Percentiles rank a stretch among this genome's conserved stretches.
These are phyloP conservation scores for Malus hybrid DNA, from an alignment of 331 rosid genomes.

Conservation along the genomic window DNA sequence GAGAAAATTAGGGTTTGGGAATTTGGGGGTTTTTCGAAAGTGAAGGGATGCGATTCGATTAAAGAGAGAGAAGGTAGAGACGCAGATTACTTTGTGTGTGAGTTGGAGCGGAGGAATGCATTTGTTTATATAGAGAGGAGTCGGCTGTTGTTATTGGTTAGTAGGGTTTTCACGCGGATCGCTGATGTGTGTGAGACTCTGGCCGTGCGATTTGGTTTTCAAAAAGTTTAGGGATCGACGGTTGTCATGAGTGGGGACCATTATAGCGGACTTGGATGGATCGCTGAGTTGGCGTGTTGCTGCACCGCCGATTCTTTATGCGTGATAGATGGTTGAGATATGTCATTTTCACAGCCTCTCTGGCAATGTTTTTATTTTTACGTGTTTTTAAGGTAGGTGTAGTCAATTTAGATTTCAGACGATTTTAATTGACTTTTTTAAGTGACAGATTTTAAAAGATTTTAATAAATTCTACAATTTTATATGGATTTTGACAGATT, in stretches of 20 bases:
- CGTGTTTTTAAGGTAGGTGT: too few relatives aligned
- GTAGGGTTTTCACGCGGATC: constrained; percentile 2
- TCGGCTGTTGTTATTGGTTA: not conserved
- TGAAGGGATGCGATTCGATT: not conserved
- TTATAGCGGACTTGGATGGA: not conserved
- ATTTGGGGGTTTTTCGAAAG: not conserved
- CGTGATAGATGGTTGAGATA: not conserved
- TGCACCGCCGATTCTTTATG: not conserved
- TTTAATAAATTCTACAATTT: too few relatives aligned
- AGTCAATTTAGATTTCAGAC: too few relatives aligned
- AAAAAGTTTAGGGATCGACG: not conserved
- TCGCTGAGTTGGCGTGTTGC: constrained; percentile 7
- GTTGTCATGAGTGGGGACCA: not conserved
- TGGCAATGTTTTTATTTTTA: too few relatives aligned
- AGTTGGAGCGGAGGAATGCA: rapidly evolving
- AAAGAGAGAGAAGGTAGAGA: rapidly evolving
- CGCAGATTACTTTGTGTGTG: not conserved
- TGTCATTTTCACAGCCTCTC: not conserved
- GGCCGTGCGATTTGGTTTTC: not conserved
- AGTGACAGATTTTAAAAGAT: too few relatives aligned
- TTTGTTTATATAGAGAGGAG: not conserved
- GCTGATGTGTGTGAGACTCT: not conserved
- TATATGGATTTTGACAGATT: too few relatives aligned
- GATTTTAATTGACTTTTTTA: too few relatives aligned
- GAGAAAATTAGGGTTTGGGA: not conserved